Conservation (phyloP, 164 flowering plant species). For the Sextonia rubra region DNA sequence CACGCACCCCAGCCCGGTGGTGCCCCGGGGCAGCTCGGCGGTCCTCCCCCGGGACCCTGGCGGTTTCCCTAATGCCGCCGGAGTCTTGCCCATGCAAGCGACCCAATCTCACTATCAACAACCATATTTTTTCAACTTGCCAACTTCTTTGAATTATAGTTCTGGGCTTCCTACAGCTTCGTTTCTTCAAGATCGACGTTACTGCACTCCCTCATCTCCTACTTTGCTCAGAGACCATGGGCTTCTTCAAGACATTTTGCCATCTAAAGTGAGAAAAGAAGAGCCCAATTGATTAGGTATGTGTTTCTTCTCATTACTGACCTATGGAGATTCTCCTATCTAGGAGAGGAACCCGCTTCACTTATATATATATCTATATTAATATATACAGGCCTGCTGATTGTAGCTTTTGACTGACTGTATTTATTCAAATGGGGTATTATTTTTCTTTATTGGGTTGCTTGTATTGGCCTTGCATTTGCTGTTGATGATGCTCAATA, state of each 20-base stretch:
- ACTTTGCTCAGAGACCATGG: conserved; percentile 54
- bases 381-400: conserved; percentile 6
- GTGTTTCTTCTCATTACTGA: conserved; percentile 18
- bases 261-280: conserved; percentile 41
- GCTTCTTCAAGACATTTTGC: conserved; percentile 71
- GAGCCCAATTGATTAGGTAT: conserved; percentile 22
- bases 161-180: conserved; percentile 7
- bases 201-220: conserved; percentile 19
- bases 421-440: neutral
- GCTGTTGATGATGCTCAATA: neutral
- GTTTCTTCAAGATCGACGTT: conserved; percentile 20
- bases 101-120: conserved; percentile 14
- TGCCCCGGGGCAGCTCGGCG: conserved; percentile 47
- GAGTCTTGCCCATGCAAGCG: conserved; percentile 11
- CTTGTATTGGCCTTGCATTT: conserved; percentile 16
- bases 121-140: conserved; percentile 24
- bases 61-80: conserved; percentile 5
- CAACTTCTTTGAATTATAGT: conserved; percentile 22
- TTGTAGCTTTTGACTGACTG: conserved; percentile 16
- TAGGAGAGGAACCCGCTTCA: conserved; percentile 6
- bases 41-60: conserved; percentile 7
- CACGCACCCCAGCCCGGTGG: conserved; percentile 61
- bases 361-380: neutral
- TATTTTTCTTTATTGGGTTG: conserved; percentile 9
- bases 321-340: conserved; percentile 7